Evolutionary conservation across 2,329 filamentous ascomycete genomes (phyloP).

Genomic region (Stachybotrys elegans): DNA sequence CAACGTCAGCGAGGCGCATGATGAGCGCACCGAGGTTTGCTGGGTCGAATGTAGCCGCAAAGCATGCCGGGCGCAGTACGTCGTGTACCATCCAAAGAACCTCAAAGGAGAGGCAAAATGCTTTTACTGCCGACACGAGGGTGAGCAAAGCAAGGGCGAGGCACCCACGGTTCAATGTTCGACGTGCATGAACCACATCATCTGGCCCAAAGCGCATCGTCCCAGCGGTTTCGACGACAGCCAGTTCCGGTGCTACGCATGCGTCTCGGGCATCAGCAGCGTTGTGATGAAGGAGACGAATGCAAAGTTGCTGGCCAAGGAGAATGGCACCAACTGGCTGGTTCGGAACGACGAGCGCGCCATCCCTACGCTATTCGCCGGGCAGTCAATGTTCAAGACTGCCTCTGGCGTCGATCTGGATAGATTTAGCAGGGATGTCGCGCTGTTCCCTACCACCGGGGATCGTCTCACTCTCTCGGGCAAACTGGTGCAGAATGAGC

Average conservation of each 20-base stretch:
- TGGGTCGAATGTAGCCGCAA: slow-evolving; percentile 44
- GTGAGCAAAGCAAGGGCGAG: slow-evolving; percentile 7
- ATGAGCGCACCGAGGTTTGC: slow-evolving; percentile 22
- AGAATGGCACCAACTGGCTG: slow-evolving; percentile 40
- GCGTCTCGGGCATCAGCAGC: slow-evolving; percentile 26
- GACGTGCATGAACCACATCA: slow-evolving; percentile 38
- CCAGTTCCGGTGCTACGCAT: slow-evolving; percentile 37
- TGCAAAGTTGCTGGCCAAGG: slow-evolving; percentile 26
- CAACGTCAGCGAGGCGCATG: slow-evolving; percentile 26
- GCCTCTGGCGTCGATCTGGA: slow-evolving; percentile 25
- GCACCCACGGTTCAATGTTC: slow-evolving; percentile 40
- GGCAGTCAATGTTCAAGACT: slow-evolving; percentile 33
- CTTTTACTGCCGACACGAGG: slow-evolving; percentile 36
- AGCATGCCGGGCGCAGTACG: slow-evolving; percentile 42
- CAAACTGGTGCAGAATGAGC: slow-evolving; percentile 37
- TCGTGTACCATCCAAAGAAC: slow-evolving; percentile 37
- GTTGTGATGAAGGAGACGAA: slow-evolving; percentile 32
- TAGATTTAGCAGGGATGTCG: slow-evolving; percentile 29
- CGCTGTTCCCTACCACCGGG: slow-evolving; percentile 23
- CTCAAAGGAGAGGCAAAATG: slow-evolving; percentile 43
- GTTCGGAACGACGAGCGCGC: slow-evolving; percentile 32
- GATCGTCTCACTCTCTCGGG: slow-evolving; percentile 25
- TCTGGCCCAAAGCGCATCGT: slow-evolving; percentile 41
- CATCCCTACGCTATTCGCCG: slow-evolving; percentile 30
- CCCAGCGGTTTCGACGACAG: slow-evolving; percentile 22